Conservation (phyloP, 1,139 yeast genomes). For the Suhomyces maxii region DNA sequence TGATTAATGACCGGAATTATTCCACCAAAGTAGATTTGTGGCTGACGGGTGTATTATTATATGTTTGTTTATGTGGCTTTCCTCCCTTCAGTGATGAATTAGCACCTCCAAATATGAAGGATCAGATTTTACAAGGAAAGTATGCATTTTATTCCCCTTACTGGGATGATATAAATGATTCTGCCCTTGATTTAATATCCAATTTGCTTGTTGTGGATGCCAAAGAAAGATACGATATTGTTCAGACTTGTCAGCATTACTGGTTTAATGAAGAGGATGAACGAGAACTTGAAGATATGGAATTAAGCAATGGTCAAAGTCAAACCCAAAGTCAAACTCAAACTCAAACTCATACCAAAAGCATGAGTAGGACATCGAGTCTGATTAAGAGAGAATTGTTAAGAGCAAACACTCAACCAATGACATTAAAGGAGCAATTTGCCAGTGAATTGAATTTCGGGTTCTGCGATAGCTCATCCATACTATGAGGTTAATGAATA, state of each 20-base stretch:
- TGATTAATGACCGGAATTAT: constrained; percentile 55
- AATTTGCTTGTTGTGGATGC: constrained; percentile 62
- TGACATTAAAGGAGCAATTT: constrained; percentile 34
- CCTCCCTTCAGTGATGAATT: constrained; percentile 84
- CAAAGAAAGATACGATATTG: constrained; percentile 49
- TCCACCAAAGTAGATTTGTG: constrained; percentile 75
- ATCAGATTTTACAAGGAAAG: constrained; percentile 64
- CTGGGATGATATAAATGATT: constrained; percentile 71
- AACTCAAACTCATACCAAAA: not conserved
- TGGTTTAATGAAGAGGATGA: constrained; percentile 47
- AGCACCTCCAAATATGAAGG: constrained; percentile 77
- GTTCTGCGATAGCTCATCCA: constrained; percentile 10
- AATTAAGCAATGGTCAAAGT: constrained; percentile 1
- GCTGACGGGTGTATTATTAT: constrained; percentile 76
- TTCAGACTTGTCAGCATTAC: constrained; percentile 52
- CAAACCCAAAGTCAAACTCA: too few species aligned
- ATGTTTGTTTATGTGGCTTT: constrained; percentile 79
- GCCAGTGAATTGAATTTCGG: constrained; percentile 28
- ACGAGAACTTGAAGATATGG: constrained; percentile 5
- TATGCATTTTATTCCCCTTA: constrained; percentile 79
- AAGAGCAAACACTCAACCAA: constrained; percentile 32
- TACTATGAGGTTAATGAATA: constrained; percentile 3
- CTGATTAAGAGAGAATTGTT: constrained; percentile 4
- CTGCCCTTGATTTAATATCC: constrained; percentile 64
- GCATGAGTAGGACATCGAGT: not conserved